Conservation (phyloP, 495 filamentous ascomycete species). For the Neurospora sublineolata region DNA sequence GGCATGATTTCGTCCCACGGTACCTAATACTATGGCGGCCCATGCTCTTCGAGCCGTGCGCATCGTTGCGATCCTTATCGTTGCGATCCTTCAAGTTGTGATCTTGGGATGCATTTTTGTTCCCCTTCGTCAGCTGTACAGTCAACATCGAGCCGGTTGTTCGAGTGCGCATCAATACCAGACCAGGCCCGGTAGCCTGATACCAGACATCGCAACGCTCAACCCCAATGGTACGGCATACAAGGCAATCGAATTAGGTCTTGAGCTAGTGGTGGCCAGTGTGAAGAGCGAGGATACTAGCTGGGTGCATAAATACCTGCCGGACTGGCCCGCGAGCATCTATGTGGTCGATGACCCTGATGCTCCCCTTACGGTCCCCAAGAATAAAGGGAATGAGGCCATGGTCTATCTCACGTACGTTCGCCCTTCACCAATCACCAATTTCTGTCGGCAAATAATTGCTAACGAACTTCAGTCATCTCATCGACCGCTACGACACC, state of each 20-base stretch:
- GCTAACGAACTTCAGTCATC: conserved; percentile 38
- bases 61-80: neutral
- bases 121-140: neutral
- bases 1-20: neutral
- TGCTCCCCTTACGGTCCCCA: conserved; percentile 31
- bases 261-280: conserved; percentile 19
- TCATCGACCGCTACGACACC: conserved; percentile 53
- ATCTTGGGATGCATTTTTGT: neutral
- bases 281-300: conserved; percentile 20
- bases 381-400: conserved; percentile 51
- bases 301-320: conserved; percentile 25
- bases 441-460: conserved; percentile 18
- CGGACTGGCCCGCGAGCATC: conserved; percentile 31
- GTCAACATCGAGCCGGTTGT: neutral
- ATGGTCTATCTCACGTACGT: conserved; percentile 50
- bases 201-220: neutral
- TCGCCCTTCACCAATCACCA: conserved; percentile 20
- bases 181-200: neutral
- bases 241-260: too few relatives aligned
- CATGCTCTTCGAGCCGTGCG: neutral
- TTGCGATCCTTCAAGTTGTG: neutral
- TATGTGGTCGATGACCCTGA: conserved; percentile 39
- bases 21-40: neutral
- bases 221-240: neutral
- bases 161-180: neutral